These are phyloP conservation scores for Peronosclerospora sorghi DNA, from an alignment of 352 stramenopile species.

Conservation along the genomic window DNA sequence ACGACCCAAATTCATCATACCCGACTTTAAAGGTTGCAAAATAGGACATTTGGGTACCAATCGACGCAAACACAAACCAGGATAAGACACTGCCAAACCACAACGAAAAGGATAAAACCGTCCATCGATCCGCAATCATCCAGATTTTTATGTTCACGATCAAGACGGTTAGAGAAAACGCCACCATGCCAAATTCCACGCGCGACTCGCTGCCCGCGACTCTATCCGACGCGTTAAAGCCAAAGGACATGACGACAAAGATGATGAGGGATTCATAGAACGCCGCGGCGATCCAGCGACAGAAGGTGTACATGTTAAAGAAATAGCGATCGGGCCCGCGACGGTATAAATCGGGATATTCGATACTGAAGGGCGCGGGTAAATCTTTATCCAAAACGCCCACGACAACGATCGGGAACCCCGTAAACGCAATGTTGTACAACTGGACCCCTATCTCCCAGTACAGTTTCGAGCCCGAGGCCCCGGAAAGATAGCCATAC, in stretches of 20 bases:
- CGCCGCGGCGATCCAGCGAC: slow-evolving; percentile 65
- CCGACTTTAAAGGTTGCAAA: slow-evolving; percentile 59
- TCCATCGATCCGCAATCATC: slow-evolving; percentile 75
- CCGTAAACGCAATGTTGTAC: slow-evolving; percentile 93
- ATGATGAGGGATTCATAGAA: slow-evolving; percentile 75
- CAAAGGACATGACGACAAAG: slow-evolving; percentile 70
- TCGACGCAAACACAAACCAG: slow-evolving; percentile 52
- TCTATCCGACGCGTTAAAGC: slow-evolving; percentile 56
- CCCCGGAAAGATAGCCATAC: slow-evolving; percentile 89
- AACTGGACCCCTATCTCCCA: slow-evolving; percentile 80
- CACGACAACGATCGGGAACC: slow-evolving; percentile 84
- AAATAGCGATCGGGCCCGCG: slow-evolving; percentile 51
- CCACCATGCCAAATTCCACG: slow-evolving; percentile 76
- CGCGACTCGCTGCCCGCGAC: slow-evolving; percentile 52
- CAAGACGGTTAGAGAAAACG: slow-evolving; percentile 88
- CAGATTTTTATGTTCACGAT: slow-evolving; percentile 92
- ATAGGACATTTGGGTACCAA: slow-evolving; percentile 45
- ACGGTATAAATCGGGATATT: slow-evolving; percentile 71
- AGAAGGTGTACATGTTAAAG: slow-evolving; percentile 75
- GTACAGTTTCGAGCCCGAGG: slow-evolving; percentile 84
- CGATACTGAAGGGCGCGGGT: slow-evolving; percentile 53
- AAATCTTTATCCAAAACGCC: slow-evolving; percentile 80
- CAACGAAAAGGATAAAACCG: slow-evolving; percentile 38
- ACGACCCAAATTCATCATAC: slow-evolving; percentile 72
- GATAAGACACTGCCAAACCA: slow-evolving; percentile 57